phyloP scores from a whole-genome alignment of 441 rosid genomes.

The Populus hybrid region DNA sequence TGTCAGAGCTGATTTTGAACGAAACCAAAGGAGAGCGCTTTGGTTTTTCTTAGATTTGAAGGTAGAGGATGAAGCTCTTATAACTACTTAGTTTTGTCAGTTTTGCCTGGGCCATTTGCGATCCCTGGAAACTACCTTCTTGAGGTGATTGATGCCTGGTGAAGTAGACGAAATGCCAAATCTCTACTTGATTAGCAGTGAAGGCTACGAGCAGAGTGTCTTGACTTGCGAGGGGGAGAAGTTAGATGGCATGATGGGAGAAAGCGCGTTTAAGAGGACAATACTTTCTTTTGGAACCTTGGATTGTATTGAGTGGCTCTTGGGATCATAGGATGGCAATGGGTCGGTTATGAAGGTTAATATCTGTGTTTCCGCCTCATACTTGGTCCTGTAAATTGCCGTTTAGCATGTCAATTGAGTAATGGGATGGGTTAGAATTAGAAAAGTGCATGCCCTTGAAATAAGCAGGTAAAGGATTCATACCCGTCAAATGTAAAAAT shows the following conservation, averaged over 20 bases:
- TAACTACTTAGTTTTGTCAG: neutral
- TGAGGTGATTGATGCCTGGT: neutral
- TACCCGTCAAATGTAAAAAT: neutral
- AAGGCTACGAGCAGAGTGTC: too few relatives aligned
- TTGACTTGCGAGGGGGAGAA: too few relatives aligned
- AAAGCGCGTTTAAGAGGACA: too few relatives aligned
- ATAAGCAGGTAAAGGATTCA: neutral
- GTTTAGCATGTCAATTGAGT: too few relatives aligned
- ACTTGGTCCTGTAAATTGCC: neutral
- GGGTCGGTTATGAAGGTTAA: too few relatives aligned
- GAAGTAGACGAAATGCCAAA: neutral
- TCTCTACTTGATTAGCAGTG: too few relatives aligned
- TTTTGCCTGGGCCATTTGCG: neutral
- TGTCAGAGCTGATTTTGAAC: neutral
- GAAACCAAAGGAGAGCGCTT: neutral
- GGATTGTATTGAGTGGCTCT: too few relatives aligned
- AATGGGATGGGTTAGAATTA: neutral
- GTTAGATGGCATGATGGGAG: too few relatives aligned
- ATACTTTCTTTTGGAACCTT: too few relatives aligned
- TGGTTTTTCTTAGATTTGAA: neutral
- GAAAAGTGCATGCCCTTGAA: neutral
- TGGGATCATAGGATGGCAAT: too few relatives aligned
- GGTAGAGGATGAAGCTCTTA: neutral
- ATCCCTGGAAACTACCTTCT: neutral
- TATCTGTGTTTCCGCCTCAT: neutral